phyloP scores from a whole-genome alignment of 148 eudicot genomes.

The Salicornia ramosissima region DNA sequence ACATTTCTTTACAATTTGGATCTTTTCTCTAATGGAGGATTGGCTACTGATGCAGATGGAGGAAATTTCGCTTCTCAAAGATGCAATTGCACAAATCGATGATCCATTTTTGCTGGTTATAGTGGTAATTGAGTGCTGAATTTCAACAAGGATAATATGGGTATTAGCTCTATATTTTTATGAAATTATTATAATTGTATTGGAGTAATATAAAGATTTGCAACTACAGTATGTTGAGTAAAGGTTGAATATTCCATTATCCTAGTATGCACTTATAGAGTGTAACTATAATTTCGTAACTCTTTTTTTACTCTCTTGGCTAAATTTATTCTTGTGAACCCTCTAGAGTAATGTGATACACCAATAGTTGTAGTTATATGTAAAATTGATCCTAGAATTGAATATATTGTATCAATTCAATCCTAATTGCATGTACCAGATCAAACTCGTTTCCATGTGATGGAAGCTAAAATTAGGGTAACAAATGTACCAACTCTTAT shows the following conservation, averaged over 20 bases:
- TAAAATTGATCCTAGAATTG: no score
- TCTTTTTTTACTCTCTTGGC: no score
- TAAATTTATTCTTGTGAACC: background rate
- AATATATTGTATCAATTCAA: no score
- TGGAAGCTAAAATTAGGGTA: no score
- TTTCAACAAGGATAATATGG: conserved; percentile 85
- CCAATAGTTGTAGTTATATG: background rate
- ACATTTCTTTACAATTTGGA: conserved; percentile 4
- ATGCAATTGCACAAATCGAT: conserved; percentile 91
- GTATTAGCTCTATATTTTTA: conserved; percentile 95
- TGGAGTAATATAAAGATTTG: conserved; percentile 9
- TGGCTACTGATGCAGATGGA: conserved; percentile 67
- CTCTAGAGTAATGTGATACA: background rate
- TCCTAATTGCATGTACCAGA: no score
- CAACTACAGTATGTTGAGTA: background rate
- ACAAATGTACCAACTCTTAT: no score
- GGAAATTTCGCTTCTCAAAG: conserved; percentile 90
- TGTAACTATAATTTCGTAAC: background rate
- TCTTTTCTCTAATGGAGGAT: conserved; percentile 12
- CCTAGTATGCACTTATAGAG: background rate
- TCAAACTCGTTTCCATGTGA: no score
- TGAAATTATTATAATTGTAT: conserved; percentile 20
- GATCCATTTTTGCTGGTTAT: conserved; percentile 97
- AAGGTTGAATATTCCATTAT: conserved; percentile 5
- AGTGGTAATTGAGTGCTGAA: conserved; percentile 99